Evolutionary conservation across 345 rosid species (phyloP).

Genomic region (Triadica sebifera): DNA sequence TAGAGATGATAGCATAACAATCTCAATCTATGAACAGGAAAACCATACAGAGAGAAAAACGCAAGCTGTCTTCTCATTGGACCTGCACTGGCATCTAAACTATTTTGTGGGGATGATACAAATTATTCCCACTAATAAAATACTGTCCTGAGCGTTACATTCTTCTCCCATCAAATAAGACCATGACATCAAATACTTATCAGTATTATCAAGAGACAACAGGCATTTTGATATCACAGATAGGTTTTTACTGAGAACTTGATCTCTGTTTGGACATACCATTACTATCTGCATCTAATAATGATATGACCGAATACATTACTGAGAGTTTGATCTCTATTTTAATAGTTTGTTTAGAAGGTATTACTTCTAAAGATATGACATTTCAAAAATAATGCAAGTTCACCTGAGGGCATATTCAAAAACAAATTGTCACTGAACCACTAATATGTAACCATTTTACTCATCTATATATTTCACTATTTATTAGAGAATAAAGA

Average conservation of each 20-base stretch:
- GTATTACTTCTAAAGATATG: neutral
- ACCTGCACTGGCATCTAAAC: slow-evolving; percentile 12
- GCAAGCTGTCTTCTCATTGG: slow-evolving; percentile 34
- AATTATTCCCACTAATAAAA: slow-evolving; percentile 5
- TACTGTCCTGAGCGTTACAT: neutral
- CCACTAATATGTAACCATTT: neutral
- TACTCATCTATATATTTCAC: too few species aligned
- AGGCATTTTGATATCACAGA: neutral
- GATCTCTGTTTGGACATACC: neutral
- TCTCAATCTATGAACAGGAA: slow-evolving; percentile 1
- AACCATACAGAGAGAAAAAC: slow-evolving; percentile 19
- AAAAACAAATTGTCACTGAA: neutral
- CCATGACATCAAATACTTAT: neutral
- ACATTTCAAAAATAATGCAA: neutral
- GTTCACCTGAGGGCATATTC: neutral
- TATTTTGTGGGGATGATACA: neutral
- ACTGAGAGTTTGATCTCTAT: too few species aligned
- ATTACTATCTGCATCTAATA: neutral
- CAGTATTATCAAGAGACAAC: neutral
- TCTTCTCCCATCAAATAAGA: neutral
- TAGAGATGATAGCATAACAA: neutral
- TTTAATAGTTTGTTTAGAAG: neutral
- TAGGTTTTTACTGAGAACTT: neutral
- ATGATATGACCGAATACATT: too few species aligned
- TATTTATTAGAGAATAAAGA: neutral